Percentiles rank a stretch among this genome's conserved stretches.
Evolutionary conservation across 2,329 filamentous ascomycete species (phyloP).

Genomic region (Colletotrichum karsti): DNA sequence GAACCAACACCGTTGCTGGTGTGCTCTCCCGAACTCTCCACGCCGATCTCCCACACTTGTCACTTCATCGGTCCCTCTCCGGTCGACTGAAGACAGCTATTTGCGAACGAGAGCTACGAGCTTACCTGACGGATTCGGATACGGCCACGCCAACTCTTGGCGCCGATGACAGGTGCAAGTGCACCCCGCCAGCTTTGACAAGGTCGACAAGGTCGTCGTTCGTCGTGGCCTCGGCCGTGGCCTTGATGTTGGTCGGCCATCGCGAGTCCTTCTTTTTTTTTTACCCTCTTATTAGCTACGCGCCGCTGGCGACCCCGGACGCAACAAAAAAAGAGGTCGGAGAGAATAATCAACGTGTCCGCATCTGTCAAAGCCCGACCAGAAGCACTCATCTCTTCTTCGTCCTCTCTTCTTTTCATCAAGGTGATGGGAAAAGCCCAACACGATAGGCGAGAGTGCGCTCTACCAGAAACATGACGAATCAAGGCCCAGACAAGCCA

Average conservation of each 20-base stretch:
- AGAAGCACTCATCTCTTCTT: not conserved
- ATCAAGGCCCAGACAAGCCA: constrained; percentile 19
- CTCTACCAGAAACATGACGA: constrained; percentile 26
- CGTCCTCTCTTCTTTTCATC: not conserved
- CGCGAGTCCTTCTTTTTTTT: not conserved
- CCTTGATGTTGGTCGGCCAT: not conserved
- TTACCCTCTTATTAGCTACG: not conserved
- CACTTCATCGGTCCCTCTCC: not conserved
- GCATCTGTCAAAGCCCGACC: constrained; percentile 1
- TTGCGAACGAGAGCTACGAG: not conserved
- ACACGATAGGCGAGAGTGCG: not conserved
- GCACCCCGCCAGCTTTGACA: constrained; percentile 14
- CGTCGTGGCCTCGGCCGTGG: not conserved
- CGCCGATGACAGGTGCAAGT: not conserved
- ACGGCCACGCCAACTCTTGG: constrained; percentile 2
- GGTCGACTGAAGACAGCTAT: constrained; percentile 16
- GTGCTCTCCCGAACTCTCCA: constrained; percentile 13
- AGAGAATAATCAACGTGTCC: not conserved
- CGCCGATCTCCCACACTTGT: not conserved
- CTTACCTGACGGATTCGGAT: not conserved
- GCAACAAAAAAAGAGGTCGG: not conserved
- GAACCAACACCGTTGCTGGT: constrained; percentile 22
- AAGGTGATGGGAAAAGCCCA: not conserved
- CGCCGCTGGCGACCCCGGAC: not conserved
- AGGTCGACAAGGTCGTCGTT: too few relatives aligned